Percentiles rank a stretch among this genome's conserved stretches.
Conservation (phyloP, 352 stramenopile species). For the Lagenidium sp. region DNA sequence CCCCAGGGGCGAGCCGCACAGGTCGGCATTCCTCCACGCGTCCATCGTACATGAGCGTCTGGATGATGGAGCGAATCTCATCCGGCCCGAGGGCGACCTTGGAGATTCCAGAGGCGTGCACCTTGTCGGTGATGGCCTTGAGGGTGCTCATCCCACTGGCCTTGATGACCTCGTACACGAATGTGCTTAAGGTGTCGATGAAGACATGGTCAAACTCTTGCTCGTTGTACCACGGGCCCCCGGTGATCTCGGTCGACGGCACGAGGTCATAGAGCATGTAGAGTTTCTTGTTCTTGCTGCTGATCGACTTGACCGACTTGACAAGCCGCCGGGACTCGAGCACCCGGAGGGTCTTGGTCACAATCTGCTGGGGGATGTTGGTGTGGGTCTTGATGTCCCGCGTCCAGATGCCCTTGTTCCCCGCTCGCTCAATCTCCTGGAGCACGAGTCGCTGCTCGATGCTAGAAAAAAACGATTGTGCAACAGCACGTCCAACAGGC, state of each 20-base stretch:
- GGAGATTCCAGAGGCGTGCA: slow-evolving; percentile 84
- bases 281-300: slow-evolving; percentile 99
- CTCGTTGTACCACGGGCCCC: slow-evolving; percentile 99
- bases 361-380: slow-evolving; percentile 94
- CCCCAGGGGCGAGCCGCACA: slow-evolving; percentile 62
- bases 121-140: slow-evolving; percentile 85
- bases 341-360: slow-evolving; percentile 98
- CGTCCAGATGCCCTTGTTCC: slow-evolving; percentile 98
- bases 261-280: slow-evolving; percentile 97
- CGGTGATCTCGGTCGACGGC: slow-evolving; percentile 97
- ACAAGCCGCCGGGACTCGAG: slow-evolving; percentile 95
- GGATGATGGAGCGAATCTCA: slow-evolving; percentile 89
- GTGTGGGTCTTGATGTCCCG: slow-evolving; percentile 97
- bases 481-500: too few species aligned
- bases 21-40: slow-evolving; percentile 85
- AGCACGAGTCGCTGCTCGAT: slow-evolving; percentile 81
- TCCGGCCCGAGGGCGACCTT: slow-evolving; percentile 88
- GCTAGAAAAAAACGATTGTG: too few species aligned
- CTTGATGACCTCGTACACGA: slow-evolving; percentile 90
- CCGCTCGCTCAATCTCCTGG: slow-evolving; percentile 94
- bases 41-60: slow-evolving; percentile 90
- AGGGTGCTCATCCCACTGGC: slow-evolving; percentile 78
- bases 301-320: slow-evolving; percentile 99
- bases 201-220: slow-evolving; percentile 99
- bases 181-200: slow-evolving; percentile 94